phyloP scores from a whole-genome alignment of 306 rosid species.

The Sphenostylis stenocarpa region DNA sequence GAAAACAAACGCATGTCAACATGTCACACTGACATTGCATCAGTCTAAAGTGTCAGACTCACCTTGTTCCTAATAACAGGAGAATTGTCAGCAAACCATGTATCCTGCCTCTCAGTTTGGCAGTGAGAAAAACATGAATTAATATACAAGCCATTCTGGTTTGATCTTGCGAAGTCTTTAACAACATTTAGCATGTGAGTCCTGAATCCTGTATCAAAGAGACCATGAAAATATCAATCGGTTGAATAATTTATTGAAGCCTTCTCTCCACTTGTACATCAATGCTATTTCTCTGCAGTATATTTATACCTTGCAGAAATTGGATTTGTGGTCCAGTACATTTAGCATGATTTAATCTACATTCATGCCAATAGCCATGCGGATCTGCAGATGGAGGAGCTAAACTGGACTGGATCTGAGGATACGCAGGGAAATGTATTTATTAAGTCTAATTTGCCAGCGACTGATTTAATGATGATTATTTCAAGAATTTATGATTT shows the following conservation, averaged over 20 bases:
- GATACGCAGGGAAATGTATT: conserved; percentile 14
- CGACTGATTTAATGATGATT: background rate
- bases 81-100: conserved; percentile 88
- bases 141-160: conserved; percentile 69
- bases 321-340: conserved; percentile 68
- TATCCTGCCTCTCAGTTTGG: conserved; percentile 92
- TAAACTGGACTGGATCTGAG: conserved; percentile 84
- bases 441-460: background rate
- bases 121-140: conserved; percentile 95
- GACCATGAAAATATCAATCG: background rate
- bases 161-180: conserved; percentile 55
- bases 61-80: conserved; percentile 77
- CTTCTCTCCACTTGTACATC: background rate
- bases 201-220: conserved; percentile 67
- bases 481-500: background rate
- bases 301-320: conserved; percentile 71
- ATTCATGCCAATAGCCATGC: conserved; percentile 77
- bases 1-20: background rate
- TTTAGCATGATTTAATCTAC: conserved; percentile 78
- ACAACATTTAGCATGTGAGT: conserved; percentile 70
- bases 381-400: conserved; percentile 97
- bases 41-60: conserved; percentile 2
- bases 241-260: background rate
- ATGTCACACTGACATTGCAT: background rate
- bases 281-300: background rate